These are phyloP conservation scores for Colletotrichum tofieldiae DNA, from an alignment of 2,329 filamentous ascomycete species.

Conservation along the genomic window DNA sequence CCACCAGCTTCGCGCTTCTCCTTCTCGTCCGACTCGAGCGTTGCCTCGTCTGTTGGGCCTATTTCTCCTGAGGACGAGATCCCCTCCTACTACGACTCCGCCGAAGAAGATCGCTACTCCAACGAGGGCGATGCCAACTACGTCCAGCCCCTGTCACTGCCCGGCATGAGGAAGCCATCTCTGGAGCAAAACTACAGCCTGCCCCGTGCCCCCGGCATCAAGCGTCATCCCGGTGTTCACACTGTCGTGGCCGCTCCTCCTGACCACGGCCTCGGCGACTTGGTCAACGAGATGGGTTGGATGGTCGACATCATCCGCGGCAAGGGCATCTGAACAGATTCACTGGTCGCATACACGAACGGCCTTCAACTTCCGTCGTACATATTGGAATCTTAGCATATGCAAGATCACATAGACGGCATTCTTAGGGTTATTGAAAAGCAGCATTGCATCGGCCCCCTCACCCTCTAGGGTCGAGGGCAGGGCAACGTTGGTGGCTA, in stretches of 20 bases:
- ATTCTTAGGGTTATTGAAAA: conserved; percentile 8
- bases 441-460: conserved; percentile 15
- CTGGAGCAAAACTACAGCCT: conserved; percentile 60
- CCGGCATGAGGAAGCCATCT: conserved; percentile 40
- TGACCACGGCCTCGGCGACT: conserved; percentile 58
- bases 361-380: conserved; percentile 1
- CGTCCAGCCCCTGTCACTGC: conserved; percentile 46
- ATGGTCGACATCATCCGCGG: conserved; percentile 64
- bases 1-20: conserved; percentile 49
- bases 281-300: conserved; percentile 66
- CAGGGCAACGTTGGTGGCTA: neutral
- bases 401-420: conserved; percentile 19
- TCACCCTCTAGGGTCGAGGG: neutral
- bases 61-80: conserved; percentile 58
- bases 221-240: conserved; percentile 43
- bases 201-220: conserved; percentile 53
- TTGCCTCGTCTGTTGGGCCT: conserved; percentile 56
- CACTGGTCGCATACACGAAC: neutral
- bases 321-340: conserved; percentile 46
- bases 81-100: conserved; percentile 64
- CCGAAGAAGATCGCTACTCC: conserved; percentile 57
- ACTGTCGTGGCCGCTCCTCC: conserved; percentile 53
- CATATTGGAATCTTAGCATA: neutral
- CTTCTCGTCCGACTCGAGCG: conserved; percentile 51
- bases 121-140: conserved; percentile 55